Percentiles rank a stretch among this genome's conserved stretches.
Evolutionary conservation across 2,329 filamentous ascomycete species (phyloP).

Genomic region (Lanzia echinophila): DNA sequence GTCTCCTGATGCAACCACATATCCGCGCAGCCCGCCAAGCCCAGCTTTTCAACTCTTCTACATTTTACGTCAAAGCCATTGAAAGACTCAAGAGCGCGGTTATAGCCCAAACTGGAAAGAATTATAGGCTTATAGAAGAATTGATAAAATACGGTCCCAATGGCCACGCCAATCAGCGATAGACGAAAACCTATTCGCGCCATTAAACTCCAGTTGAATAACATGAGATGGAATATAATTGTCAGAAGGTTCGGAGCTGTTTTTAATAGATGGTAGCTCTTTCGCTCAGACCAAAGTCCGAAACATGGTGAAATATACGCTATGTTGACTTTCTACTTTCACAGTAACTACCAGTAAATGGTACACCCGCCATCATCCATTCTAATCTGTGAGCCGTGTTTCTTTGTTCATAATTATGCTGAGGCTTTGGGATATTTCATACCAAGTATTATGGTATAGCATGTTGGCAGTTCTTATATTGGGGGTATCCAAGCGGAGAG

Average conservation of each 20-base stretch:
- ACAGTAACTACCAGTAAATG: background rate
- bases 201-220: constrained; percentile 2
- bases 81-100: constrained; percentile 29
- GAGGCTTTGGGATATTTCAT: no score
- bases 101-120: constrained; percentile 28
- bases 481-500: no score
- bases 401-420: no score
- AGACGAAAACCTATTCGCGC: constrained; percentile 1
- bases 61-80: constrained; percentile 29
- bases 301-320: background rate
- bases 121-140: constrained; percentile 26
- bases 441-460: no score
- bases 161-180: constrained; percentile 9
- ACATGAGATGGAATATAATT: background rate
- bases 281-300: background rate
- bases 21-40: constrained; percentile 26
- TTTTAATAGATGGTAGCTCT: background rate
- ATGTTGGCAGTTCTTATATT: no score
- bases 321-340: background rate
- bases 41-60: constrained; percentile 20
- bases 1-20: constrained; percentile 28
- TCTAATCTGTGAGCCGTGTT: no score
- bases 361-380: no score
- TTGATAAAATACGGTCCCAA: constrained; percentile 27
- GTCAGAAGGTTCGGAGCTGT: background rate